Evolutionary conservation across 2,329 filamentous ascomycete species (phyloP).

Genomic region (Thermoascus crustaceus): DNA sequence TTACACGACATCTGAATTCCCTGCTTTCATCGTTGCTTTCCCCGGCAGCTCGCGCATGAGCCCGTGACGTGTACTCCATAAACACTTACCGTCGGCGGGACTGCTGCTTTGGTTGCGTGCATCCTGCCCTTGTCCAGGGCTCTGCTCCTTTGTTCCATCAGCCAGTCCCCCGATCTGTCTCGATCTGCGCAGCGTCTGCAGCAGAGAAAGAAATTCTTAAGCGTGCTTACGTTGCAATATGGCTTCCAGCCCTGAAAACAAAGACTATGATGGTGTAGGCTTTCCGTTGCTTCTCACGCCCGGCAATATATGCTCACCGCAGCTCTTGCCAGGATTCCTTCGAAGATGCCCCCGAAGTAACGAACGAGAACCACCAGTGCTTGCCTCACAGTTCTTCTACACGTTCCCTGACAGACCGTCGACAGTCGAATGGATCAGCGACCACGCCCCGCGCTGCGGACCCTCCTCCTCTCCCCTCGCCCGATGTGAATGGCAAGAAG

Average conservation of each 20-base stretch:
- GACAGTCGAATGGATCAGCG: slow-evolving; percentile 31
- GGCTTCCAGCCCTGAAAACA: slow-evolving; percentile 32
- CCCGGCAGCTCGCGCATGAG: too few species aligned
- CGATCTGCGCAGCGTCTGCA: slow-evolving; percentile 1
- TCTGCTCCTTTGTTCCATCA: too few species aligned
- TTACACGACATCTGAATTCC: too few species aligned
- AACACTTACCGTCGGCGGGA: too few species aligned
- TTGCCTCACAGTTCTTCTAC: slow-evolving; percentile 41
- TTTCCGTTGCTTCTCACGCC: slow-evolving; percentile 6
- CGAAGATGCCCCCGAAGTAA: slow-evolving; percentile 62
- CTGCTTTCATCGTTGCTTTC: too few species aligned
- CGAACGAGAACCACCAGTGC: slow-evolving; percentile 20
- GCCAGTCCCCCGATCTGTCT: too few species aligned
- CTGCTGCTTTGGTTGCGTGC: too few species aligned
- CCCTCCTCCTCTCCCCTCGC: slow-evolving; percentile 20
- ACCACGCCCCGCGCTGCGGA: slow-evolving; percentile 31
- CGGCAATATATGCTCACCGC: slow-evolving; percentile 8
- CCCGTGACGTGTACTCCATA: too few species aligned
- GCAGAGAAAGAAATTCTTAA: slow-evolving; percentile 6
- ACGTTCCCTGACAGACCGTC: slow-evolving; percentile 52
- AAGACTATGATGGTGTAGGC: slow-evolving; percentile 36
- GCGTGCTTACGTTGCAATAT: slow-evolving; percentile 17
- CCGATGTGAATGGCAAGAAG: slow-evolving; percentile 13
- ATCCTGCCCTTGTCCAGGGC: slow-evolving; percentile 4
- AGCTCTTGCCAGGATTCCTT: slow-evolving; percentile 58